Evolutionary conservation across 257 asterid genomes (phyloP).

Genomic region (Petrea volubilis): DNA sequence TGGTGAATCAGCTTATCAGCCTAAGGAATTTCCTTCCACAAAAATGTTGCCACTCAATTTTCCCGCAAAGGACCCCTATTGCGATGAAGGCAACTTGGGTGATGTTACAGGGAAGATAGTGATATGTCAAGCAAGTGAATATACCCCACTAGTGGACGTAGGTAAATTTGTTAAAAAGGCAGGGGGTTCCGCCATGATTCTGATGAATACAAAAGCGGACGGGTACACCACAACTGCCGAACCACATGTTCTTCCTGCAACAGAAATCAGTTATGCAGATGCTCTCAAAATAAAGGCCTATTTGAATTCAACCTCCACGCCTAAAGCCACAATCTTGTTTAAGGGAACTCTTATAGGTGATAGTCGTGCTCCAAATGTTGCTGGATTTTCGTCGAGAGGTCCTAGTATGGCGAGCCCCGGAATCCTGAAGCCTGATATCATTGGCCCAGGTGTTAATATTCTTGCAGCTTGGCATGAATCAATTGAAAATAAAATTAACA

Average conservation of each 20-base stretch:
- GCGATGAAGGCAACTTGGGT: too few relatives aligned
- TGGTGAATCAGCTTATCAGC: too few relatives aligned
- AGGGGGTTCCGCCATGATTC: constrained; percentile 50
- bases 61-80: too few relatives aligned
- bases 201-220: neutral
- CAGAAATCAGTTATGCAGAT: constrained; percentile 14
- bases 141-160: neutral
- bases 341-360: constrained; percentile 23
- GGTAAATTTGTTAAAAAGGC: constrained; percentile 33
- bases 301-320: constrained; percentile 13
- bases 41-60: too few relatives aligned
- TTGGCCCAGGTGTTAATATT: constrained; percentile 29
- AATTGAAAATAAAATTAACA: constrained; percentile 12
- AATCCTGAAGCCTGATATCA: constrained; percentile 29
- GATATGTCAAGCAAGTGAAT: constrained; percentile 16
- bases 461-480: constrained; percentile 35
- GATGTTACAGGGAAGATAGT: constrained; percentile 43
- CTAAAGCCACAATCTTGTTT: constrained; percentile 28
- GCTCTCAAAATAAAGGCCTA: constrained; percentile 26
- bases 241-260: constrained; percentile 36
- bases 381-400: constrained; percentile 27
- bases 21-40: too few relatives aligned
- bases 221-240: constrained; percentile 21
- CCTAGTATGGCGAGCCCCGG: constrained; percentile 23
- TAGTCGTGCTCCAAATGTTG: constrained; percentile 19